A percentile compares a stretch with the other conserved stretches of the same genome.
Evolutionary conservation across 225 moss, liverwort and hornwort genomes (phyloP).

Genomic region (Ulota crispa): DNA sequence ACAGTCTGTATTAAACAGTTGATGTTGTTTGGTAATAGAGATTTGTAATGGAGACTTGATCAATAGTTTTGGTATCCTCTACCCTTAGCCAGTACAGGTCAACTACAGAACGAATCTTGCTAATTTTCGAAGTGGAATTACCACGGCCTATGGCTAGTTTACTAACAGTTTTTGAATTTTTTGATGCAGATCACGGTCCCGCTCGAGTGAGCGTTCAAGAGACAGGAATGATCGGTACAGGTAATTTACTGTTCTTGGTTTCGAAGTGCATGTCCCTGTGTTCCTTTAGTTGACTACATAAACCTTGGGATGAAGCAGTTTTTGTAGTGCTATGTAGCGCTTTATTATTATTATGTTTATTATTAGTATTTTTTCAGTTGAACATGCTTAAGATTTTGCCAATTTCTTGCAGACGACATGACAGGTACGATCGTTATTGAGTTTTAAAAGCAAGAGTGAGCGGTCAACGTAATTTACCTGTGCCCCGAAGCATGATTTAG

Average conservation of each 20-base stretch:
- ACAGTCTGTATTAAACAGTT: background rate
- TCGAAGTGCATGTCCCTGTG: constrained; percentile 6
- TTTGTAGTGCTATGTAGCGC: background rate
- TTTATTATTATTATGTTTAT: background rate
- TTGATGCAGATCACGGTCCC: constrained; percentile 52
- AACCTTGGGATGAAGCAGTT: background rate
- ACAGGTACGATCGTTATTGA: constrained; percentile 66
- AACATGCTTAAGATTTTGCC: background rate
- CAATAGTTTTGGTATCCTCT: background rate
- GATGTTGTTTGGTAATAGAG: background rate
- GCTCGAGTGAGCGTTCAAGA: constrained; percentile 73
- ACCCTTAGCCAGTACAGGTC: background rate
- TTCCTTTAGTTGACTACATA: background rate
- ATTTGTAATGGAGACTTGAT: background rate
- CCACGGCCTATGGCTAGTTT: background rate
- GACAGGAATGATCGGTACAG: constrained; percentile 77
- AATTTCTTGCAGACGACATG: constrained; percentile 49
- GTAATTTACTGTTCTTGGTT: constrained; percentile 34
- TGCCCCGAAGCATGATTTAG: constrained; percentile 7
- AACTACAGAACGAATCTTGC: background rate
- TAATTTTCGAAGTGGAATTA: background rate
- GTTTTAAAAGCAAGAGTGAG: constrained; percentile 7
- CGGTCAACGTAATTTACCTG: constrained; percentile 23
- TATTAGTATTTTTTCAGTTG: background rate
- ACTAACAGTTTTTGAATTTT: background rate